Evolutionary conservation across 257 asterid genomes (phyloP).

Genomic region (Penstemon davidsonii): DNA sequence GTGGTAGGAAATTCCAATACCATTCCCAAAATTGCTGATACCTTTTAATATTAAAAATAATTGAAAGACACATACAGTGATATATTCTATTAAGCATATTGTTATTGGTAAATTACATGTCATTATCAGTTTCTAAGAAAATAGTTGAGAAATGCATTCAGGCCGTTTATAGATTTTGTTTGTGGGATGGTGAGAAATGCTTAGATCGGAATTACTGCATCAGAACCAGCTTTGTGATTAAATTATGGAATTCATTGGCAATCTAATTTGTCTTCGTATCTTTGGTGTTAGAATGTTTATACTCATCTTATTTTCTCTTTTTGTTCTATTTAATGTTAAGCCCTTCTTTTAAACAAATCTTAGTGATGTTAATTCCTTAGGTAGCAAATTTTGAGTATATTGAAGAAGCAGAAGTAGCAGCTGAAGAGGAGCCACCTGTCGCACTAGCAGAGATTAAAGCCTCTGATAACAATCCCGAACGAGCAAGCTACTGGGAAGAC

Average conservation of each 20-base stretch:
- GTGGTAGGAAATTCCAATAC: neutral
- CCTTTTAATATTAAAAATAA: too few relatives aligned
- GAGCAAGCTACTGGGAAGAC: slow-evolving; percentile 85
- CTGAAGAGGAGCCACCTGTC: slow-evolving; percentile 66
- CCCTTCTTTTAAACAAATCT: slow-evolving; percentile 16
- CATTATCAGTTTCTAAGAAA: slow-evolving; percentile 4
- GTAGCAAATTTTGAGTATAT: slow-evolving; percentile 94
- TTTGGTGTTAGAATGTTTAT: neutral
- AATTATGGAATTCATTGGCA: slow-evolving; percentile 8
- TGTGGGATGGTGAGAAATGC: slow-evolving; percentile 11
- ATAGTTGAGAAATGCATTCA: slow-evolving; percentile 7
- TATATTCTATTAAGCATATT: neutral
- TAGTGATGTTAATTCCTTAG: slow-evolving; percentile 39
- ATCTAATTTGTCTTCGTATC: slow-evolving; percentile 12
- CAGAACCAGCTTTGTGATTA: slow-evolving; percentile 10
- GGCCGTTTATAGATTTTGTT: slow-evolving; percentile 13
- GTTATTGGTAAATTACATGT: slow-evolving; percentile 11
- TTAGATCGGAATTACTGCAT: slow-evolving; percentile 14
- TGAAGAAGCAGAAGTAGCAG: slow-evolving; percentile 68
- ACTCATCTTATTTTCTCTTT: slow-evolving; percentile 16
- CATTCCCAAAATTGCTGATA: slow-evolving; percentile 6
- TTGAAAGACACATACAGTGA: neutral
- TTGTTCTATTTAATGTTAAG: slow-evolving; percentile 6
- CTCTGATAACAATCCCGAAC: slow-evolving; percentile 67
- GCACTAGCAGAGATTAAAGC: slow-evolving; percentile 56